Evolutionary conservation across 2,329 filamentous ascomycete genomes (phyloP), one percentile per base, ranked within the genome.

Genomic region (Aspergillus melleus): DNA sequence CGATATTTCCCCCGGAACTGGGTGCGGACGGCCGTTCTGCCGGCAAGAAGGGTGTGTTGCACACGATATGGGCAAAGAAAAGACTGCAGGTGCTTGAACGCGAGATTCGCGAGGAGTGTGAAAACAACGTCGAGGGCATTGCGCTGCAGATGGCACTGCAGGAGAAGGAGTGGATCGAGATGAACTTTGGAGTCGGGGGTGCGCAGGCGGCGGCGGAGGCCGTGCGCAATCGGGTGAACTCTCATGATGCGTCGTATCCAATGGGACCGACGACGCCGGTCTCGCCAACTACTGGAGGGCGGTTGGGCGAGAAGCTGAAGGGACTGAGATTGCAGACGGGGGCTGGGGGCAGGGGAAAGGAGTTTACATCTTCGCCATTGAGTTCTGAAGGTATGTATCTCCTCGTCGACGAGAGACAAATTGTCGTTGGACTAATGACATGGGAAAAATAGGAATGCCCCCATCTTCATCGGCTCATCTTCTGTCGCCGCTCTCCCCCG

Each of bases 21-120:
- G 89, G 90, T 1, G 83, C 84, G 3, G 88, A 86, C 22, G 85
- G 86, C 12, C 82, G 85, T 24, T 81, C 87, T 19, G 85, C 87
- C 0, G 90, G 91, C 6, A 88, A 88, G 68, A 90, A 91, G 63
- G 92, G 92, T 1, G 91, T 96, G 2, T 77, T 96, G 61, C 93
- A 96, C 72, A 96, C 91, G 2, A 87, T 94, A 59, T 97, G 93
- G 92, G 93, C 91, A 19, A 92, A 92, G 80, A 89, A 90, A 74
- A 83, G 92, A 47, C 79, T 96, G 22, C 86, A 87, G 32, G 88
- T 90, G 63, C 79, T 96, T 52, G 86, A 92, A 54, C 82, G 82
- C 59, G 92, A 96, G 79, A 94, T 96, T 66, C 86, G 84, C 10
- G 79, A 80, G 8, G 92, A 96, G 78, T 84, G 89, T 71, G 84